phyloP scores from a whole-genome alignment of 345 rosid genomes.

The Eucalyptus tenuipes region DNA sequence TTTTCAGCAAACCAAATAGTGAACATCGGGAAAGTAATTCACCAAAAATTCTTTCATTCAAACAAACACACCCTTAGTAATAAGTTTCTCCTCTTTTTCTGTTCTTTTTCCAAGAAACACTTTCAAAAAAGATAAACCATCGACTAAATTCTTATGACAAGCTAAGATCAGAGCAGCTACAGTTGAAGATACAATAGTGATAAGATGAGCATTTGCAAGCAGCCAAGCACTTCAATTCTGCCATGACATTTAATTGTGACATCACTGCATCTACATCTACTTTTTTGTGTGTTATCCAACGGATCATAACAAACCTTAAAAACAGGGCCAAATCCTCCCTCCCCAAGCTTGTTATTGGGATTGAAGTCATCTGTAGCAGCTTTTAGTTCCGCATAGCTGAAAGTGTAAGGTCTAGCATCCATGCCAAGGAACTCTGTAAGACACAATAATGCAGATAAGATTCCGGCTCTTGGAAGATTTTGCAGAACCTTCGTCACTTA shows the following conservation, averaged over 20 bases:
- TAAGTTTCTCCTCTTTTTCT: accelerated
- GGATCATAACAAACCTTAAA: not conserved
- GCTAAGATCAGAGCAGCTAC: not conserved
- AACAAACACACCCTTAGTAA: not conserved
- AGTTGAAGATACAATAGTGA: not conserved
- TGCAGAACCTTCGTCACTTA: not conserved
- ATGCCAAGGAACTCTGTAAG: constrained; percentile 32
- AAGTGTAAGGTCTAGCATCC: constrained; percentile 45
- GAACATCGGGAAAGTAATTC: accelerated
- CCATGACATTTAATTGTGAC: not conserved
- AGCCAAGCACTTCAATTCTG: not conserved
- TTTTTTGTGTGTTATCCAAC: not conserved
- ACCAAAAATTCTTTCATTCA: not conserved
- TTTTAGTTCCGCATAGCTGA: constrained; percentile 44
- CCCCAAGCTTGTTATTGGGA: constrained; percentile 60
- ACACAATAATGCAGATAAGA: not conserved
- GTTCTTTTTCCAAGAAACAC: not conserved
- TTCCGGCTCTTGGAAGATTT: not conserved
- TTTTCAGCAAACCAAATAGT: not conserved
- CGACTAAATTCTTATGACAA: not conserved
- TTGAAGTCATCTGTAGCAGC: constrained; percentile 54
- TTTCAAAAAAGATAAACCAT: not conserved
- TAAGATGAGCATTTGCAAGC: not conserved
- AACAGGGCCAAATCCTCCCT: constrained; percentile 87
- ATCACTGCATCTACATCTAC: accelerated